Base-by-base conservation (phyloP, 306 rosid genomes). In the Quercus aquifolioides region DNA sequence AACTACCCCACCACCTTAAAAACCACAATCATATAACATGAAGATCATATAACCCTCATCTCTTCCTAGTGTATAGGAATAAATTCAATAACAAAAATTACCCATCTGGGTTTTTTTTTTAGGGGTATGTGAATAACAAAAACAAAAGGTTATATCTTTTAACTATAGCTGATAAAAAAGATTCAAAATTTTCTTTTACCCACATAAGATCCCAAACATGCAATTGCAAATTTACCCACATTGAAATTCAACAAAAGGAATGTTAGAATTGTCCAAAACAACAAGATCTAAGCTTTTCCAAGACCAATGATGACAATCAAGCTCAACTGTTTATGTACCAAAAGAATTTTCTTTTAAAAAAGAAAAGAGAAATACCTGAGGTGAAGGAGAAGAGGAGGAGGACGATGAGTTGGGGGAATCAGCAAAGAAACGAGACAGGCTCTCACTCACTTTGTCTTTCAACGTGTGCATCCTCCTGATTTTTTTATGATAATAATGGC, bases 371-470 rank as follows among this genome's bases (percentile, higher is more conserved):
- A 35, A 80, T 31, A 96, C 98, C 94, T 79, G 85, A 23, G 80
- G 76, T 8, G 85, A 55, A 55, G 89, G 26, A 62, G 73, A 19
- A 52, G 78, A 43, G 13, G 85, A 55, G 13, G 85, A 64, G 67
- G 86, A 71, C 1, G 80, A 25, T 4, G 86, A 52, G 79, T 1
- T 77, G 31, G 96, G 69, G 43, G 94, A 78, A 82, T 86, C 85
- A 20, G 88, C 74, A 77, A 96, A 87, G 74, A 93, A 76, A 84
- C 90, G 80, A 6, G 93, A 88, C 18, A 95, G 59, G 82, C 81
- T 95, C 79, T 85, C 88, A 2, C 91, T 73, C 23, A 96, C 87
- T 72, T 87, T 96, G 6, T 93, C 92, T 78, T 78, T 96, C 64
- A 96, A 81, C 55, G 93, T 23, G n/a, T 86, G 10, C 99, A 91